Percentiles rank a stretch among this genome's conserved stretches.
Evolutionary conservation across 129 eudicot species (phyloP).

Genomic region (Glebionis coronaria): DNA sequence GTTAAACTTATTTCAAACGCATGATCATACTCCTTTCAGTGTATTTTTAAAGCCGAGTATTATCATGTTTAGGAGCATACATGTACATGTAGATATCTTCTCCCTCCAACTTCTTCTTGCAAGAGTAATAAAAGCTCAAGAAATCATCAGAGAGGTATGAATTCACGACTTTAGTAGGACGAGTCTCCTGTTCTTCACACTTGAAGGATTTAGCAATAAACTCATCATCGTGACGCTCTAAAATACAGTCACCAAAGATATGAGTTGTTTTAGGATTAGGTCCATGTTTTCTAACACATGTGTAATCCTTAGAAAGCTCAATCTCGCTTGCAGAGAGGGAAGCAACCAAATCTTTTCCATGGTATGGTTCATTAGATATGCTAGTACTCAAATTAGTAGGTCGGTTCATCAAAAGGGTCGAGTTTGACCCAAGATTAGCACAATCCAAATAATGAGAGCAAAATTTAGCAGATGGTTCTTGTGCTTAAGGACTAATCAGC

Average conservation of each 20-base stretch:
- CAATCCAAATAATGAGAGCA: conserved; percentile 80
- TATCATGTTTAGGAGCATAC: conserved; percentile 30
- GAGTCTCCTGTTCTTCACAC: conserved; percentile 26
- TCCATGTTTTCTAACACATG: conserved; percentile 84
- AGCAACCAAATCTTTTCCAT: conserved; percentile 39
- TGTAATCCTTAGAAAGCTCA: conserved; percentile 96
- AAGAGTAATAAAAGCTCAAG: conserved; percentile 75
- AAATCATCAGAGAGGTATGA: conserved; percentile 47
- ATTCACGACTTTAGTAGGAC: conserved; percentile 30
- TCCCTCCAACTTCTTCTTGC: conserved; percentile 89
- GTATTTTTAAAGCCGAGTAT: neutral
- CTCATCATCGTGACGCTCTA: conserved; percentile 72
- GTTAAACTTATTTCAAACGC: too few species aligned
- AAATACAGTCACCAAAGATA: conserved; percentile 87
- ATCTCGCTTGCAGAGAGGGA: conserved; percentile 75
- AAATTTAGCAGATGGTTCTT: conserved; percentile 42
- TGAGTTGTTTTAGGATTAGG: conserved; percentile 94
- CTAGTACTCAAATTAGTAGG: conserved; percentile 32
- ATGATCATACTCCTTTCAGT: too few species aligned
- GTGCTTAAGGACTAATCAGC: conserved; percentile 52
- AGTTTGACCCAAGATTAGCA: conserved; percentile 35
- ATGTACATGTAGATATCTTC: conserved; percentile 94
- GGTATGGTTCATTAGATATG: conserved; percentile 28
- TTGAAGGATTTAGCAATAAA: conserved; percentile 25
- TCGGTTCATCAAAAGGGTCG: conserved; percentile 30